phyloP scores from a whole-genome alignment of 2,329 filamentous ascomycete genomes.

The Calonectria fujianensis region DNA sequence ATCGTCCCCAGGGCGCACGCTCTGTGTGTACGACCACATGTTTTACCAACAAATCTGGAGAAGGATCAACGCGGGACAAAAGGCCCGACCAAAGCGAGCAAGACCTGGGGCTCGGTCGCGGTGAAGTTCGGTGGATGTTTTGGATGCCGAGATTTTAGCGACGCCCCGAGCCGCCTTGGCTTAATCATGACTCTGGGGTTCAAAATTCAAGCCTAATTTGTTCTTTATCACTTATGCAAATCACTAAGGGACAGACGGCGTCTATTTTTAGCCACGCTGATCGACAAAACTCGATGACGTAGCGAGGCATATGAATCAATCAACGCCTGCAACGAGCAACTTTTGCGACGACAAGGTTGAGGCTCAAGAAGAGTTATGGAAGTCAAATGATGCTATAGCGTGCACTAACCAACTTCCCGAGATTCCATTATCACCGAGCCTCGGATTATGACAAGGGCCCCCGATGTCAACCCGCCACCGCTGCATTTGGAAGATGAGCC shows the following conservation, averaged over 20 bases:
- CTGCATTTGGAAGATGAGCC: neutral
- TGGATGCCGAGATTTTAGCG: constrained; percentile 17
- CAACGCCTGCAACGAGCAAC: neutral
- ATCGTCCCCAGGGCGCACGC: neutral
- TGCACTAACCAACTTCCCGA: neutral
- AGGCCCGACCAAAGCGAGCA: constrained; percentile 5
- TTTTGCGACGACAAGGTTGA: neutral
- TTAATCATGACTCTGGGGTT: neutral
- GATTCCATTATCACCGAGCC: neutral
- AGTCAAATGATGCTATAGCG: neutral
- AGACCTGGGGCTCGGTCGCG: neutral
- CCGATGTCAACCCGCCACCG: neutral
- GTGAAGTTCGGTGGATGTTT: neutral
- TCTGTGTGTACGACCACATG: neutral
- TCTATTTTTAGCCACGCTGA: neutral
- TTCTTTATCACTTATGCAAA: neutral
- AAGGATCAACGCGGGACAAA: constrained; percentile 19
- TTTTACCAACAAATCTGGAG: constrained; percentile 11
- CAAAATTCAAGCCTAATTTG: neutral
- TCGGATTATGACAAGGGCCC: neutral
- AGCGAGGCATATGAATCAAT: no score
- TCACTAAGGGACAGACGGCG: no score
- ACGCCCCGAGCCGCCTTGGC: neutral
- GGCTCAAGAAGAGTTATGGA: neutral
- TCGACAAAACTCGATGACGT: neutral